A percentile compares a stretch with the other conserved stretches of the same genome.
Evolutionary conservation across 1,284 basidiomycete species (phyloP).

Genomic region (Austroboletus novae-zelandiae): DNA sequence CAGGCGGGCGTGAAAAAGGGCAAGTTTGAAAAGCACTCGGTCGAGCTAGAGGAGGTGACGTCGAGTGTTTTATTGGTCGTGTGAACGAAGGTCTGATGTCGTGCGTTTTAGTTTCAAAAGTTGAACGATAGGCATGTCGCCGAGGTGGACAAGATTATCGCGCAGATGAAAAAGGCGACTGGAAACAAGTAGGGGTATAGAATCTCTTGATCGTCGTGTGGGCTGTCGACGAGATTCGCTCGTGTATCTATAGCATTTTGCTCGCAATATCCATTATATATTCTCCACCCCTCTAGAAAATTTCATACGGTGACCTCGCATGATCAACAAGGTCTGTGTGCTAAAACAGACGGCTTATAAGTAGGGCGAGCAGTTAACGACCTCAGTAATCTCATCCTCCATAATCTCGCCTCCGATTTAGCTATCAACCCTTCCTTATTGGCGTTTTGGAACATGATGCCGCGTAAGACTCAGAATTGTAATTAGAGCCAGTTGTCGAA

Average conservation of each 20-base stretch:
- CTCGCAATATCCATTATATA: no score
- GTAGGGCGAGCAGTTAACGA: no score
- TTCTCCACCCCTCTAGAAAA: no score
- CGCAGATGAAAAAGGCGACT: slow-evolving; percentile 59
- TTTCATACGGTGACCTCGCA: no score
- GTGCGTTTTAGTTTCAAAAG: slow-evolving; percentile 60
- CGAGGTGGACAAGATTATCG: slow-evolving; percentile 65
- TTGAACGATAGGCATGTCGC: slow-evolving; percentile 56
- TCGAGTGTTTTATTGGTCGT: background rate
- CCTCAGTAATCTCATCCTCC: slow-evolving; percentile 85
- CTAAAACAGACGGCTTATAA: no score
- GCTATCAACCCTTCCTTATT: slow-evolving; percentile 73
- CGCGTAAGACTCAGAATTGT: slow-evolving; percentile 88
- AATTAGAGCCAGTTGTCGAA: slow-evolving; percentile 75
- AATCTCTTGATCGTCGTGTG: no score
- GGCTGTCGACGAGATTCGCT: no score
- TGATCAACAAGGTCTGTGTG: no score
- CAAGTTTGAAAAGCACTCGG: slow-evolving; percentile 62
- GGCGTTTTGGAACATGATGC: slow-evolving; percentile 92
- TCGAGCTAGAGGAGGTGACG: slow-evolving; percentile 62
- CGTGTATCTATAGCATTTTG: no score
- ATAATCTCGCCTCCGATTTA: slow-evolving; percentile 77
- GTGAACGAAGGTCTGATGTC: background rate
- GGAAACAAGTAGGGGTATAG: slow-evolving; percentile 30
- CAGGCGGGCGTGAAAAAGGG: slow-evolving; percentile 65